Percentiles rank a stretch among this genome's conserved stretches.
These are phyloP conservation scores for Cladobotryum mycophilum DNA, from an alignment of 2,329 filamentous ascomycete genomes.

Conservation along the genomic window DNA sequence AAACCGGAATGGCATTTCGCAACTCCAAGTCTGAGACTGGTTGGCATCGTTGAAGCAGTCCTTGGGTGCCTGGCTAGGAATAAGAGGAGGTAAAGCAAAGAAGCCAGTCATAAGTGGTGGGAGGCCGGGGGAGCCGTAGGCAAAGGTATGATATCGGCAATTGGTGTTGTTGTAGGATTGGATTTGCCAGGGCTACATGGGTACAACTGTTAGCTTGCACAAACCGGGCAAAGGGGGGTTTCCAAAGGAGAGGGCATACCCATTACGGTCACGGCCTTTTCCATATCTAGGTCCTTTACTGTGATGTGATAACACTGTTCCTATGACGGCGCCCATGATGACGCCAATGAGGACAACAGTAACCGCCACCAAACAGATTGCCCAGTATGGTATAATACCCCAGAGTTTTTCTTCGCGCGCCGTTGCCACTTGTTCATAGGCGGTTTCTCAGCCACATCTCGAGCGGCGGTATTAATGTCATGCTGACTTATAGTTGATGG, in stretches of 20 bases:
- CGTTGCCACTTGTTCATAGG: constrained; percentile 45
- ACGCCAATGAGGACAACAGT: constrained; percentile 47
- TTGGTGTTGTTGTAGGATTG: constrained; percentile 30
- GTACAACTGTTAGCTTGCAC: no score
- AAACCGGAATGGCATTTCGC: constrained; percentile 44
- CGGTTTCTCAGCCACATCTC: constrained; percentile 42
- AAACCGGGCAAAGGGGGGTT: not conserved
- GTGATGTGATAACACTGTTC: constrained; percentile 17
- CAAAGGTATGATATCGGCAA: constrained; percentile 45
- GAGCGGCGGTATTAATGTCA: constrained; percentile 47
- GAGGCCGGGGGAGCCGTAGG: constrained; percentile 44
- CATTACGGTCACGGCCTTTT: constrained; percentile 12
- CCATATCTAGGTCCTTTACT: not conserved
- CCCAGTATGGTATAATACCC: constrained; percentile 57
- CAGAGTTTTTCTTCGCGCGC: constrained; percentile 50
- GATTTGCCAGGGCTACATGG: not conserved
- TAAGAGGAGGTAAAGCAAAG: constrained; percentile 50
- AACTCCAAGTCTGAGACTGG: constrained; percentile 57
- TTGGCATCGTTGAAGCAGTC: constrained; percentile 52
- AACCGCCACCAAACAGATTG: constrained; percentile 43
- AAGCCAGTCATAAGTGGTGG: constrained; percentile 48
- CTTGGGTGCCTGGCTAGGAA: constrained; percentile 42
- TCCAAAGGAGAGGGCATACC: constrained; percentile 17
- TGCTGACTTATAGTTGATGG: constrained; percentile 47
- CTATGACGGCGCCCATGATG: constrained; percentile 49